These are phyloP conservation scores for Malassezia caprae DNA, from an alignment of 1,284 basidiomycete genomes.

Conservation along the genomic window DNA sequence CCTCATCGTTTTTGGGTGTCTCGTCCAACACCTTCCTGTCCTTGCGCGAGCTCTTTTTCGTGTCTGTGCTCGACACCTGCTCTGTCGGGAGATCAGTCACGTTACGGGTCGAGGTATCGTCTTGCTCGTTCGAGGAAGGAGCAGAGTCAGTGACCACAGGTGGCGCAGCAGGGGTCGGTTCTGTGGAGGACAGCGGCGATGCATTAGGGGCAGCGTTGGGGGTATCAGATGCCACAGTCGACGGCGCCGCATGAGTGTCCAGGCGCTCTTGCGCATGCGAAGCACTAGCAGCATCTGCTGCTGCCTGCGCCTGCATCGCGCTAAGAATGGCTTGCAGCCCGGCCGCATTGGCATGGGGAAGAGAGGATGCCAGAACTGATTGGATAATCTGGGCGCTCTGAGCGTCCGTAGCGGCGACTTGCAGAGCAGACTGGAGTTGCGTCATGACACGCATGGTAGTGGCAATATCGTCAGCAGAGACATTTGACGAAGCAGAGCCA, in stretches of 20 bases:
- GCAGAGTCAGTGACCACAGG: not conserved
- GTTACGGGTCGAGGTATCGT: not conserved
- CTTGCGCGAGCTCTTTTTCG: not conserved
- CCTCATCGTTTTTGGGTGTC: not conserved
- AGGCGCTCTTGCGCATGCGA: constrained; percentile 30
- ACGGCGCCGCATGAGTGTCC: constrained; percentile 10
- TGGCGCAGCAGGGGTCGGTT: not conserved
- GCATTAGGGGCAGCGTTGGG: not conserved
- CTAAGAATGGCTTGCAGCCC: constrained; percentile 3
- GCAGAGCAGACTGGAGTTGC: constrained; percentile 13
- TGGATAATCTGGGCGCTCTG: constrained; percentile 16
- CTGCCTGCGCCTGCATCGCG: constrained; percentile 5
- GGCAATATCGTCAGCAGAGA: constrained; percentile 12
- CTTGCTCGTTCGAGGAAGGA: not conserved
- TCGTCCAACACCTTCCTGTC: not conserved
- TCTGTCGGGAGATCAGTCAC: not conserved
- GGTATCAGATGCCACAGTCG: not conserved
- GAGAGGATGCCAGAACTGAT: constrained; percentile 16
- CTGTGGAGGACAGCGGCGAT: not conserved
- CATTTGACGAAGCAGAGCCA: not conserved
- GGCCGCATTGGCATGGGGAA: constrained; percentile 19
- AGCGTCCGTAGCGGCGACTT: not conserved
- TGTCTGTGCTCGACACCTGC: not conserved
- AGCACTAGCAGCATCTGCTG: constrained; percentile 10
- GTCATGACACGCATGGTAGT: constrained; percentile 13